A percentile compares a stretch with the other conserved stretches of the same genome.
These are phyloP conservation scores for Aspergillus cristatus DNA, from an alignment of 495 filamentous ascomycete genomes.

Conservation along the genomic window DNA sequence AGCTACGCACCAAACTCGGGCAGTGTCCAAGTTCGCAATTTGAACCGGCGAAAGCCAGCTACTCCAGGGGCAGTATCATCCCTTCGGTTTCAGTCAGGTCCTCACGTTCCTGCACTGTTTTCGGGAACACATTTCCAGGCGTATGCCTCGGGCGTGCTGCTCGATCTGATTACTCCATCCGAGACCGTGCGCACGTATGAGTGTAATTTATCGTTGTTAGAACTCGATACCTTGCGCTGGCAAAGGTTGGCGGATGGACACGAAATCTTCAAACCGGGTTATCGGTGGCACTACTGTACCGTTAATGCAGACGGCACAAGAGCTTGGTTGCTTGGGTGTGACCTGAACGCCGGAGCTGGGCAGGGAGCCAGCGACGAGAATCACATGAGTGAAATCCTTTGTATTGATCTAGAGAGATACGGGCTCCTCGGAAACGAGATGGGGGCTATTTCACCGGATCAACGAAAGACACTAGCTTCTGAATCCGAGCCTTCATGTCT, in stretches of 20 bases:
- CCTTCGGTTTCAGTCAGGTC: constrained; percentile 79
- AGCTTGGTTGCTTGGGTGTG: constrained; percentile 91
- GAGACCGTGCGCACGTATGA: constrained; percentile 75
- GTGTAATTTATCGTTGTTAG: constrained; percentile 80
- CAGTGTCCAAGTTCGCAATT: constrained; percentile 70
- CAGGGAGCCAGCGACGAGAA: constrained; percentile 61
- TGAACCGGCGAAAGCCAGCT: constrained; percentile 58
- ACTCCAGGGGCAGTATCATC: constrained; percentile 86
- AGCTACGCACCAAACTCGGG: constrained; percentile 86
- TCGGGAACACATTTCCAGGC: constrained; percentile 90
- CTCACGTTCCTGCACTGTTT: constrained; percentile 77
- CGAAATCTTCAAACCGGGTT: constrained; percentile 79
- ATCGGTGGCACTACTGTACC: constrained; percentile 95
- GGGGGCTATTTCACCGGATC: constrained; percentile 48
- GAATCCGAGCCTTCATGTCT: constrained; percentile 38
- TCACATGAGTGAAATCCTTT: constrained; percentile 85
- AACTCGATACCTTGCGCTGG: constrained; percentile 80
- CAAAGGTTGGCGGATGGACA: constrained; percentile 86
- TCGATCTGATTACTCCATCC: constrained; percentile 90
- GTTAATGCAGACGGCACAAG: constrained; percentile 89
- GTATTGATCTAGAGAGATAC: constrained; percentile 78
- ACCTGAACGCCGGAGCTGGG: constrained; percentile 50
- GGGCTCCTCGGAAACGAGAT: constrained; percentile 78
- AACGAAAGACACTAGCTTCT: constrained; percentile 43
- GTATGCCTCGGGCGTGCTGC: constrained; percentile 82